phyloP scores from a whole-genome alignment of 768 basidiomycete genomes.

The Lentinula lateritia region DNA sequence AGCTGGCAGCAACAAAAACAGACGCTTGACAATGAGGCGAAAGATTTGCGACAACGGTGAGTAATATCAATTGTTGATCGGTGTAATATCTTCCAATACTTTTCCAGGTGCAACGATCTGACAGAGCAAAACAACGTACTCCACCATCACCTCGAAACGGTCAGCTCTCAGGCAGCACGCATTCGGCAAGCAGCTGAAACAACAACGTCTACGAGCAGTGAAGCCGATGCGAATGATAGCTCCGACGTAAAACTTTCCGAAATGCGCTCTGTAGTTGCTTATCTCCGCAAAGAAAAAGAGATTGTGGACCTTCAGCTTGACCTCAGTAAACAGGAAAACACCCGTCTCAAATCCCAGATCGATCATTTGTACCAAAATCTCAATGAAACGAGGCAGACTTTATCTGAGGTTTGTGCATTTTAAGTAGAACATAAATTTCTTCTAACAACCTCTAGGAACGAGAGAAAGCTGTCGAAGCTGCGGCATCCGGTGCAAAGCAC shows the following conservation, averaged over 20 bases:
- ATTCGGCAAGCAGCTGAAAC: slow-evolving; percentile 68
- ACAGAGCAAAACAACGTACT: slow-evolving; percentile 70
- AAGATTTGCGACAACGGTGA: slow-evolving; percentile 67
- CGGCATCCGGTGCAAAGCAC: slow-evolving; percentile 73
- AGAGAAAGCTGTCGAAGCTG: slow-evolving; percentile 65
- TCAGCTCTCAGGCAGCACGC: slow-evolving; percentile 77
- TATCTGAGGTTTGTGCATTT: slow-evolving; percentile 55
- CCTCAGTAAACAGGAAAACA: slow-evolving; percentile 69
- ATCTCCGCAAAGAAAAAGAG: slow-evolving; percentile 87
- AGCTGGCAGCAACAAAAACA: slow-evolving; percentile 83
- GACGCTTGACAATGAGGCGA: slow-evolving; percentile 70
- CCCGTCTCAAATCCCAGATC: slow-evolving; percentile 67
- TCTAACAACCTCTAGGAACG: slow-evolving; percentile 52
- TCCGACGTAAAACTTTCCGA: slow-evolving; percentile 64
- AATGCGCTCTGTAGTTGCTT: slow-evolving; percentile 72
- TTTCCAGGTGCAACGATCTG: slow-evolving; percentile 63
- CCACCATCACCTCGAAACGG: slow-evolving; percentile 80
- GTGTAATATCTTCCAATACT: background rate
- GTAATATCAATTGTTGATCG: slow-evolving; percentile 9
- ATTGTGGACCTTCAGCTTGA: slow-evolving; percentile 86
- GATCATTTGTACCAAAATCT: slow-evolving; percentile 67
- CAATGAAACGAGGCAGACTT: slow-evolving; percentile 61
- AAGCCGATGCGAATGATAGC: slow-evolving; percentile 43
- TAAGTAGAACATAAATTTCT: background rate
- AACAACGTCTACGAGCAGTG: slow-evolving; percentile 32